Conservation (phyloP, 106 monocot species). For the Apostasia shenzhenica region DNA sequence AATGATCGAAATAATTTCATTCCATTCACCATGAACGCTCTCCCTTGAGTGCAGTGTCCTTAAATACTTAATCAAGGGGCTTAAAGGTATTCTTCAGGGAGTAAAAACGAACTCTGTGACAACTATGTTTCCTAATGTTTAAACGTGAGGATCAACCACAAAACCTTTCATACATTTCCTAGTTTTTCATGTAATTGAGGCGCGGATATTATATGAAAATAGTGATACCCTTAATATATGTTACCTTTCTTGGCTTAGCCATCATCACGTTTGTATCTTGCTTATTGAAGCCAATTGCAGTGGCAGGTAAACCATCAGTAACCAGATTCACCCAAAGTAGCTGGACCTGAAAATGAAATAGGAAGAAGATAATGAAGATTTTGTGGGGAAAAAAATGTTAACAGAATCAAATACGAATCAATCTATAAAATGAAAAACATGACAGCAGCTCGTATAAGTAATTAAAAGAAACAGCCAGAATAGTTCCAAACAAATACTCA, state of each 20-base stretch:
- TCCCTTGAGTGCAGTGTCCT: too few relatives aligned
- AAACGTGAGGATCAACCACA: neutral
- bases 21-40: too few relatives aligned
- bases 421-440: neutral
- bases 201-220: too few relatives aligned
- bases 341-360: conserved; percentile 71
- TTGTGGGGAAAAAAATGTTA: neutral
- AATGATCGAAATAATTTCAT: too few relatives aligned
- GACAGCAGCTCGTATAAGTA: neutral
- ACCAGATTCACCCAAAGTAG: conserved; percentile 99
- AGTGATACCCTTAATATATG: neutral
- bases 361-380: neutral
- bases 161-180: neutral
- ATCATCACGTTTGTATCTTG: conserved; percentile 90
- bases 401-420: neutral
- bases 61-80: too few relatives aligned
- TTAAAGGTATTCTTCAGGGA: too few relatives aligned
- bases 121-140: too few relatives aligned
- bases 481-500: neutral
- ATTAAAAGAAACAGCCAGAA: conserved; percentile 1
- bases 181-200: neutral
- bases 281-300: conserved; percentile 98
- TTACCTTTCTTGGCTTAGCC: conserved; percentile 93
- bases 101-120: too few relatives aligned
- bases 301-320: conserved; percentile 98